Base-by-base conservation (phyloP, 768 basidiomycete genomes). In the Boletellus emodensis region DNA sequence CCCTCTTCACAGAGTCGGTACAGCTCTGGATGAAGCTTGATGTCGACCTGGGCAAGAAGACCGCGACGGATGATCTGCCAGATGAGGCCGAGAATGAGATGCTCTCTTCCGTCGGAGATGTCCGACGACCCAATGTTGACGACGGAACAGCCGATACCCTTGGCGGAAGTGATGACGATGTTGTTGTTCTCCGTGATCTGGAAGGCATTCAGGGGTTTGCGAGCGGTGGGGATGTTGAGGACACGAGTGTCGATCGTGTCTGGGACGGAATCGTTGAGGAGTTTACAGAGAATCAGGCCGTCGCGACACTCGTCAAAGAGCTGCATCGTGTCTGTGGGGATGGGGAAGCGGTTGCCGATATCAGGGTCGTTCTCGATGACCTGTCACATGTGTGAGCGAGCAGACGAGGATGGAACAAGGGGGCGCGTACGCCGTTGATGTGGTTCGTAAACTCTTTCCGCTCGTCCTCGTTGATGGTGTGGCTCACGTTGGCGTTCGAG, bases 181-280 rank as follows among this genome's bases (percentile, higher is more conserved):
- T 98, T 99, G 78, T 99, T 98, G 76, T 98, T 98, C 69, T 99
- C 96, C 0, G 96, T 98, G 61, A 97, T 97, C 63, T 99, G 94
- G 82, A 99, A 99, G 0, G 92, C 91, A 65, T 99, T 99, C 41
- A 99, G 78, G 0, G 89, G 82, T 71, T 93, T 95, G 35, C 82
- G 80, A 3, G 79, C 58, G 3, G 78, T 77, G 0, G 94, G 82
- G 68, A 88, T 95, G 77, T 99, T 98, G 59, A 99, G 78, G 7
- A 99, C 96, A 78, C 96, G 95, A 54, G 84, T 89, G 72, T 98
- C 95, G 73, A 99, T 99, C 6, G 96, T 99, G 70, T 98, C 95
- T 11, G 96, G 95, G 4, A 99, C 96, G 39, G 96, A 95, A 73
- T 99, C 95, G 71, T 99, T 95, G 79, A 98, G 93, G 57, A 98